Evolutionary conservation across 2,329 filamentous ascomycete genomes (phyloP).

Genomic region (Fusarium oligoseptatum): DNA sequence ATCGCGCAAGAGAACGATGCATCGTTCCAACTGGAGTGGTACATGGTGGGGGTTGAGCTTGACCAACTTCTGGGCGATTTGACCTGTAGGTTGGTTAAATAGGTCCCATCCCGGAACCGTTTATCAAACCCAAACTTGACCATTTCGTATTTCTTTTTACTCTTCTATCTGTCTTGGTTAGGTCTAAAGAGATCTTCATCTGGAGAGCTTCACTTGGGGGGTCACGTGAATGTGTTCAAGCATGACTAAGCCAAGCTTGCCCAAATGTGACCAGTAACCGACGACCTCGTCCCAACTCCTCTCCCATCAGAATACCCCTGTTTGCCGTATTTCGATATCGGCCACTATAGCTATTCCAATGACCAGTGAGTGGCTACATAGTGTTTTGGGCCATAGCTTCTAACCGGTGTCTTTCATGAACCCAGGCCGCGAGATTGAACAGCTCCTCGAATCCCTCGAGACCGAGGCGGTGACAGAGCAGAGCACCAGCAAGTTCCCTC

Average conservation of each 20-base stretch:
- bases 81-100: neutral
- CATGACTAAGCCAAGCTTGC: neutral
- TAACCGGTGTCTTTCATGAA: neutral
- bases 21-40: neutral
- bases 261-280: constrained; percentile 1
- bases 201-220: neutral
- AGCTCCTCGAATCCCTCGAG: constrained; percentile 1
- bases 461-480: neutral
- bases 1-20: neutral
- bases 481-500: constrained; percentile 1
- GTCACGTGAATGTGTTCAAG: neutral
- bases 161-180: neutral
- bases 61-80: neutral
- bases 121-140: neutral
- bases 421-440: neutral
- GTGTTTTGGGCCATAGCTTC: neutral
- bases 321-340: neutral
- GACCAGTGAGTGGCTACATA: neutral
- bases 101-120: neutral
- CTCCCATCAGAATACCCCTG: neutral
- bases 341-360: neutral
- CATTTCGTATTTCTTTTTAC: neutral
- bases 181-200: neutral
- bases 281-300: neutral
- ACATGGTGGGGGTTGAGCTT: neutral